phyloP scores from a whole-genome alignment of 192 early-diverging fungal species.

The Phlyctochytrium bullatum region DNA sequence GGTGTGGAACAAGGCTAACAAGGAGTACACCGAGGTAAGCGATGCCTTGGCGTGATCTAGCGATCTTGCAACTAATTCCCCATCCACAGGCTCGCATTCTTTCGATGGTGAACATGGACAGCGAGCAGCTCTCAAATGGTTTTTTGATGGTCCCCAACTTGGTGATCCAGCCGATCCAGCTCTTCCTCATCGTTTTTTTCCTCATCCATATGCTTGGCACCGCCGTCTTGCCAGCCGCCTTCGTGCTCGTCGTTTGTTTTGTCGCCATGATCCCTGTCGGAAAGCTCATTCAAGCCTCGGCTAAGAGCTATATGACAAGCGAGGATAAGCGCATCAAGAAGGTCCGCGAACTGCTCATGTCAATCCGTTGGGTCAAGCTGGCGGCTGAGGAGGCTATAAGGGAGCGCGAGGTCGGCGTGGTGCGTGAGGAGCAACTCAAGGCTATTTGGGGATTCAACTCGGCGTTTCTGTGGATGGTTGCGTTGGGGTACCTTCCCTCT shows the following conservation, averaged over 20 bases:
- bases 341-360: constrained; percentile 29
- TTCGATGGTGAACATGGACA: constrained; percentile 21
- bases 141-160: constrained; percentile 2
- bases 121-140: constrained; percentile 6
- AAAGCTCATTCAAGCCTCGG: background rate
- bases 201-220: constrained; percentile 17
- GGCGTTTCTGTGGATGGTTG: background rate
- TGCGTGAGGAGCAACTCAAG: background rate
- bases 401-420: background rate
- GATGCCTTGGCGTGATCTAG: background rate
- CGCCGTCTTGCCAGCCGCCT: constrained; percentile 15
- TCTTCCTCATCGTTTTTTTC: constrained; percentile 9
- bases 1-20: background rate
- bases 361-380: constrained; percentile 20
- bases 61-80: background rate
- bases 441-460: background rate
- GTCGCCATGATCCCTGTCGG: constrained; percentile 1
- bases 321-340: constrained; percentile 31
- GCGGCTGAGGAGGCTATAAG: background rate
- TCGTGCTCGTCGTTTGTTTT: background rate
- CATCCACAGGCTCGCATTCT: constrained; percentile 10
- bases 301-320: background rate
- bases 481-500: background rate
- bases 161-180: constrained; percentile 11
- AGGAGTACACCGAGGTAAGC: constrained; percentile 15